Evolutionary conservation across 2,329 filamentous ascomycete species (phyloP), one percentile per base, ranked within the genome.

Genomic region (Leptographium galeiforme): DNA sequence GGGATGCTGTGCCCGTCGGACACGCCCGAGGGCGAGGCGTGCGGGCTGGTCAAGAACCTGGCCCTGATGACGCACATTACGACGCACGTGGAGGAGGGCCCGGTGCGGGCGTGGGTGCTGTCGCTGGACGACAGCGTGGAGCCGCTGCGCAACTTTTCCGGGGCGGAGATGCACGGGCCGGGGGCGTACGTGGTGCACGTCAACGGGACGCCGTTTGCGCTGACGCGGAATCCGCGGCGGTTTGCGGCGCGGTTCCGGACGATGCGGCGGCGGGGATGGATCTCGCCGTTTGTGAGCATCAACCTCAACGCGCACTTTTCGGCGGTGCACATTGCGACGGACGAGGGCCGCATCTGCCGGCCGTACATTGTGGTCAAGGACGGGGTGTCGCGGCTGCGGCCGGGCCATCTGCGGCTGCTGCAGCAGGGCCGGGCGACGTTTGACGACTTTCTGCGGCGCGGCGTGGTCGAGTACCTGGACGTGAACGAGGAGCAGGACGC

Each of bases 11-110:
- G 93, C 65, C 87, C 90, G 0, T 94, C 93, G 12, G 93, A 98
- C 74, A 98, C 93, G 0, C 93, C 93, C 8, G 93, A 98, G 83
- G 93, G 93, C 70, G 93, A 98, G 72, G 90, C 93, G 12, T 98
- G 93, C 71, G 93, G 93, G 76, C 72, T 98, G 54, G 90, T 98
- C 61, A 98, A 98, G 75, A 98, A 98, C 64, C 70, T 98, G 72
- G 93, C 93, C 10, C 75, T 98, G 54, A 98, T 98, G 93, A 98
- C 94, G 51, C 94, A 98, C 64, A 97, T 98, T 61, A 98, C 93
- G 0, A 98, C 93, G 2, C 89, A 95, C 58, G 89, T 95, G 54
- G 89, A 96, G 54, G 93, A 97, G 65, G 88, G 82, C 18, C 90
- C 93, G 1, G 87, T 98, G 16, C 85, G 84, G 62, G 84, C 88